phyloP scores from a whole-genome alignment of 139 green algal genomes.

The Mychonastes homosphaera region DNA sequence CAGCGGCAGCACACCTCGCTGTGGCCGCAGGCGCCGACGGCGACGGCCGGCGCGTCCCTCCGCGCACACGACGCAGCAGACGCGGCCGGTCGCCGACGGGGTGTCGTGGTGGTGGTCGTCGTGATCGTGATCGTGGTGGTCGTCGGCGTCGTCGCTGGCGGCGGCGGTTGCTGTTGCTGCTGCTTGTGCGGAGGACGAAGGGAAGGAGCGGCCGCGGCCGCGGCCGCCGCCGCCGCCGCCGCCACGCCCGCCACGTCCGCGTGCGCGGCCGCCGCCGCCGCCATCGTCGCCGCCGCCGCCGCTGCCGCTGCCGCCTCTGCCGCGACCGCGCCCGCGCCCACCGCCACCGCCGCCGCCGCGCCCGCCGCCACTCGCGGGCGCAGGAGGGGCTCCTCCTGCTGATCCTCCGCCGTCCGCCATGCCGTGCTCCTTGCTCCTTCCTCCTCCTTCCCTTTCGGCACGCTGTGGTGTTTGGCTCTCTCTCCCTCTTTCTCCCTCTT shows the following conservation, averaged over 20 bases:
- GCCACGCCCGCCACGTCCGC: background rate
- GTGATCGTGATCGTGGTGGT: constrained; percentile 5
- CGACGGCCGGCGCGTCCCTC: constrained; percentile 20
- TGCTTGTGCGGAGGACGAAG: background rate
- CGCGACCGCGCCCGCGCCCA: background rate
- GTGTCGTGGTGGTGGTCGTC: background rate
- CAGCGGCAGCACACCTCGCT: constrained; percentile 36
- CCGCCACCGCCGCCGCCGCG: background rate
- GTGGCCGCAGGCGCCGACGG: constrained; percentile 43
- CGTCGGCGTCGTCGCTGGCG: no score
- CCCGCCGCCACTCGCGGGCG: background rate
- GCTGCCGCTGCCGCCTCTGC: background rate
- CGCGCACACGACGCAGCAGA: constrained; percentile 35
- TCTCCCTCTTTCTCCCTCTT: no score
- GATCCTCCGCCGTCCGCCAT: background rate
- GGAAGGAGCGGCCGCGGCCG: background rate
- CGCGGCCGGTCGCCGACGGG: background rate
- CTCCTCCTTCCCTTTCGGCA: background rate
- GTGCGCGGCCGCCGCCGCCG: background rate
- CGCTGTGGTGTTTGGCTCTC: no score
- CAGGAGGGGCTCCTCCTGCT: background rate
- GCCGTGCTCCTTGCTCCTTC: background rate
- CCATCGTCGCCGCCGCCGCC: background rate
- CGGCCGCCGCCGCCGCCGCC: background rate
- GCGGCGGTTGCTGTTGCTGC: constrained; percentile 6